phyloP scores from a whole-genome alignment of 176 grass and related monocot genomes.

The Otatea glauca region DNA sequence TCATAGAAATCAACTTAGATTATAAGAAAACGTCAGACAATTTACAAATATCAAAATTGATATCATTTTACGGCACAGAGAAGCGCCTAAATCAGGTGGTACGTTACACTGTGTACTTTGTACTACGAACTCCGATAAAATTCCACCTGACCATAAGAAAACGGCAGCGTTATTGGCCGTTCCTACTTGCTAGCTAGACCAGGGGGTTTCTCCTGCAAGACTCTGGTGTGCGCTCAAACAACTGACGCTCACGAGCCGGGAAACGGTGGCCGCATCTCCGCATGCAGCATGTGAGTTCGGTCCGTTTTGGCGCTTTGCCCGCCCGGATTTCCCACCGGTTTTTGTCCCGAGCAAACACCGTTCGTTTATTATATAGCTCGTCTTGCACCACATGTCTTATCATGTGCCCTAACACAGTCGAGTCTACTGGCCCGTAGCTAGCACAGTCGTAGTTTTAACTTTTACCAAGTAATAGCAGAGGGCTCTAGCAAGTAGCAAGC shows the following conservation, averaged over 20 bases:
- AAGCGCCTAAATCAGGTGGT: not conserved
- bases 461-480: not conserved
- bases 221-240: slow-evolving; percentile 5
- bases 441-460: not conserved
- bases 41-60: too few species aligned
- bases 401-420: not conserved
- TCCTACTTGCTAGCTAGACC: not conserved
- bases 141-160: not conserved
- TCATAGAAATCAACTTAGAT: too few species aligned
- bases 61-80: not conserved
- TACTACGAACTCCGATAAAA: not conserved
- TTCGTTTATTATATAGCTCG: not conserved
- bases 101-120: not conserved
- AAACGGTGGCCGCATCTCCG: slow-evolving; percentile 4
- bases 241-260: slow-evolving; percentile 42
- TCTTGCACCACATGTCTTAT: not conserved
- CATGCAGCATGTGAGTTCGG: slow-evolving; percentile 31
- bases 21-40: too few species aligned
- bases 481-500: not conserved
- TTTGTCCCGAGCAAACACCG: not conserved
- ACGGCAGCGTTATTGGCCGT: slow-evolving; percentile 31
- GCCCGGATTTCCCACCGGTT: not conserved
- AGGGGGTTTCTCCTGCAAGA: not conserved
- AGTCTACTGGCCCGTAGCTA: not conserved
- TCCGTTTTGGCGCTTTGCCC: slow-evolving; percentile 36